Base-by-base conservation (phyloP, 2,329 filamentous ascomycete species). In the Beauveria medogensis region DNA sequence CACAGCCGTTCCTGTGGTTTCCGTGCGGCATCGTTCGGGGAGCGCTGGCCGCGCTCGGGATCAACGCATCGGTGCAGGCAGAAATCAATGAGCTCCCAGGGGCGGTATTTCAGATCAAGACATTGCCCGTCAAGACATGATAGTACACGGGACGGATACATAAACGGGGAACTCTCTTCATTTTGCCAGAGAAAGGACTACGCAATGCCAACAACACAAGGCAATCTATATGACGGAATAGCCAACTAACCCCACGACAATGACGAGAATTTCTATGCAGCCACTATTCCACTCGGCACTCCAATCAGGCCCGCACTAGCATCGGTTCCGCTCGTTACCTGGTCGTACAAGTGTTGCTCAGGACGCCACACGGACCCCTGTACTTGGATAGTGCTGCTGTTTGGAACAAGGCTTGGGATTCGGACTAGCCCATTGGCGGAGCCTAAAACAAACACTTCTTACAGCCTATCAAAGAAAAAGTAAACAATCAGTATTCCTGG, bases 71-170 rank as follows among this genome's bases (percentile, higher is more conserved):
- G 1, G 93, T 99, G 1, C 90, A 96, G 67, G 94, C 92, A 5
- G 94, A 97, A 76, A 90, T 89, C 59, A 88, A 81, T 60, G 93
- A 96, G 72, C 79, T 99, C 59, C 94, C 94, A 0, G 84, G 84
- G 6, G 94, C 93, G 41, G 91, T 92, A 1, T 99, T 99, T 73
- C 94, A 99, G 77, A 97, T 99, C 73, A 95, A 95, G 78, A 94
- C 90, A 44, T 78, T 88, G 56, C 82, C 85, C 28, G 74, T 82
- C 37, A 91, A 91, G 75, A 75, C 83, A 69, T 89, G 78, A 24
- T 8, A 16, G 6, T 16, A 14, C 5, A 14, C 34, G 34, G 34
- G 34, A 14, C 34, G 14, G 22, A 51, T 22, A 64, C 30, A 50
- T 65, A 46, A 65, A 37, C n/a, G 12, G 30, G n/a, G 5, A 26